Percentiles rank a stretch among this genome's conserved stretches.
Evolutionary conservation across 345 rosid species (phyloP).

Genomic region (Pugionium dolabratum): DNA sequence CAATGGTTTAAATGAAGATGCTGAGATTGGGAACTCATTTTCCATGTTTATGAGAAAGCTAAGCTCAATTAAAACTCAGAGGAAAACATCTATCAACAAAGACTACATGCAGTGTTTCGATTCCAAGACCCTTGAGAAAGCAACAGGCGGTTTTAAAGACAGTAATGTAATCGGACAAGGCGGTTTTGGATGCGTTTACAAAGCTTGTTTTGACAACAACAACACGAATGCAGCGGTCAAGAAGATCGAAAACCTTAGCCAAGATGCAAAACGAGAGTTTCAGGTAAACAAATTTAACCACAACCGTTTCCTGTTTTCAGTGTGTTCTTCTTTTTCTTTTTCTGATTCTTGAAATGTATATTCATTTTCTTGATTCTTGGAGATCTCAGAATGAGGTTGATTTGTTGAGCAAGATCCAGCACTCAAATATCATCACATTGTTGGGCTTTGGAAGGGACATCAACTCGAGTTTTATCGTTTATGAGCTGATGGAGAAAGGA

Average conservation of each 20-base stretch:
- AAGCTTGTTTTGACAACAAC: constrained; percentile 61
- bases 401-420: constrained; percentile 67
- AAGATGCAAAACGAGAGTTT: constrained; percentile 72
- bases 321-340: not conserved
- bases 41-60: constrained; percentile 25
- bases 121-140: constrained; percentile 66
- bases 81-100: constrained; percentile 26
- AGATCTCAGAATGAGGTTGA: constrained; percentile 78
- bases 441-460: constrained; percentile 64
- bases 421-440: constrained; percentile 67
- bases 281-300: constrained; percentile 49
- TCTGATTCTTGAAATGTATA: not conserved
- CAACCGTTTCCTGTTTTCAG: too few relatives aligned
- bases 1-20: constrained; percentile 32
- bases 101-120: constrained; percentile 53
- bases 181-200: constrained; percentile 87
- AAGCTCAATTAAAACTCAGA: constrained; percentile 27
- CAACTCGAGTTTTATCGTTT: constrained; percentile 60
- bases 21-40: constrained; percentile 49
- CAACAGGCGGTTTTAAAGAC: constrained; percentile 64
- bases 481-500: constrained; percentile 86
- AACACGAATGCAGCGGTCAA: constrained; percentile 63
- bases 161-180: constrained; percentile 71
- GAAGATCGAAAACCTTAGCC: constrained; percentile 63
- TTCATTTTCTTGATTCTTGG: constrained; percentile 2